Evolutionary conservation across 1,284 basidiomycete species (phyloP).

Genomic region (Malassezia arunalokei): DNA sequence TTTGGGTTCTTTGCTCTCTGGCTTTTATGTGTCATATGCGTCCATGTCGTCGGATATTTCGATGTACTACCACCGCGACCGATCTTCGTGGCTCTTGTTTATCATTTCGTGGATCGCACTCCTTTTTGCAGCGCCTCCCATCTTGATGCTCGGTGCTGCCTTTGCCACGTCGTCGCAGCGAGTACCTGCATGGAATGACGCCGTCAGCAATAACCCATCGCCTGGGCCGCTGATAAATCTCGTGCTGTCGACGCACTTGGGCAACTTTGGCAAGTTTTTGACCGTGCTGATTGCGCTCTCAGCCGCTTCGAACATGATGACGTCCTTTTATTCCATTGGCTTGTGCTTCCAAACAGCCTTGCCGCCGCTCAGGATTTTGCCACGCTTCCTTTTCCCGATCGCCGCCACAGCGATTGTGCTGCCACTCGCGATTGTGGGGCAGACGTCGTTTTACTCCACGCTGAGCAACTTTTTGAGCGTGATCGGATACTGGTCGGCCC

Average conservation of each 20-base stretch:
- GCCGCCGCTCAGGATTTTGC: constrained; percentile 64
- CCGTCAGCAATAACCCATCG: constrained; percentile 18
- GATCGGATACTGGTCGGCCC: constrained; percentile 58
- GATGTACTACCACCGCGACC: constrained; percentile 49
- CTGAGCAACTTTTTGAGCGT: constrained; percentile 52
- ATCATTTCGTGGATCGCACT: constrained; percentile 54
- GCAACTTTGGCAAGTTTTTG: constrained; percentile 70
- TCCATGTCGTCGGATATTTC: constrained; percentile 43
- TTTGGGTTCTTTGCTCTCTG: constrained; percentile 54
- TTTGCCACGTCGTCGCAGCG: constrained; percentile 53
- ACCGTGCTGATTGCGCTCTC: constrained; percentile 67
- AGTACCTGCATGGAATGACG: constrained; percentile 50
- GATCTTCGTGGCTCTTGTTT: constrained; percentile 51
- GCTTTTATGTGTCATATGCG: constrained; percentile 52
- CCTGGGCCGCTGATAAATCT: constrained; percentile 63
- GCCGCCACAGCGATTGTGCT: constrained; percentile 63
- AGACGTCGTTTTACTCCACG: constrained; percentile 55
- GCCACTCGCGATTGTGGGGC: constrained; percentile 56
- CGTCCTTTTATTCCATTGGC: constrained; percentile 52
- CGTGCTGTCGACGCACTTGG: constrained; percentile 56
- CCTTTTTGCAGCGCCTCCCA: constrained; percentile 53
- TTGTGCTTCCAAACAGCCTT: constrained; percentile 49
- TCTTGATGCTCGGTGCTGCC: constrained; percentile 53
- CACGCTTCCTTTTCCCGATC: constrained; percentile 74
- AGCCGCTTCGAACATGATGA: constrained; percentile 65